Conservation (phyloP, 169 alveolate species). For the Plasmodium fragile region DNA sequence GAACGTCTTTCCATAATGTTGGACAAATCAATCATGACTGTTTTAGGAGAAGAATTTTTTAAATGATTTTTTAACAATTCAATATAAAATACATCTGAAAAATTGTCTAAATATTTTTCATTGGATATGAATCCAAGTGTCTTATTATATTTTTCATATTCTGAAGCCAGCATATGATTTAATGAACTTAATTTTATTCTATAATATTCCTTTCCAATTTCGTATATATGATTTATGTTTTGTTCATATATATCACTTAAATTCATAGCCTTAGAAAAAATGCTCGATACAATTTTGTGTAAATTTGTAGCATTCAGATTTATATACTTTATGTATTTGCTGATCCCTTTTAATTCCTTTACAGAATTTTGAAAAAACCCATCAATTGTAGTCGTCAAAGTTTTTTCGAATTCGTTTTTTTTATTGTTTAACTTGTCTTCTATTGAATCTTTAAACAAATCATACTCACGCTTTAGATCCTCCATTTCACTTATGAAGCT, state of each 20-base stretch:
- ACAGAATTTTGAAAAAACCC: slow-evolving; percentile 25
- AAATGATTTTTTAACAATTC: slow-evolving; percentile 57
- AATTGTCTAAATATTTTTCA: slow-evolving; percentile 61
- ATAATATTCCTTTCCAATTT: slow-evolving; percentile 56
- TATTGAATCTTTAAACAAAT: slow-evolving; percentile 18
- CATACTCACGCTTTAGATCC: slow-evolving; percentile 21
- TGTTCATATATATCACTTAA: slow-evolving; percentile 60
- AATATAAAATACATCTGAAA: slow-evolving; percentile 29
- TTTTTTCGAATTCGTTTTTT: slow-evolving; percentile 35
- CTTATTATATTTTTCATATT: slow-evolving; percentile 35
- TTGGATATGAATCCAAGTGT: slow-evolving; percentile 26
- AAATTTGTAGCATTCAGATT: slow-evolving; percentile 40
- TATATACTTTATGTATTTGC: slow-evolving; percentile 31
- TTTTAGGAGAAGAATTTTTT: slow-evolving; percentile 20
- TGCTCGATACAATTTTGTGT: slow-evolving; percentile 21
- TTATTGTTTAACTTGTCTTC: slow-evolving; percentile 30
- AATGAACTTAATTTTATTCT: slow-evolving; percentile 20
- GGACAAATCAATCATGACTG: slow-evolving; percentile 50
- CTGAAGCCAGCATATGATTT: slow-evolving; percentile 2
- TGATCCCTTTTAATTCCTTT: slow-evolving; percentile 51
- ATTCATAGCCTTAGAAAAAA: slow-evolving; percentile 47
- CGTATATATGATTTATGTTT: slow-evolving; percentile 28
- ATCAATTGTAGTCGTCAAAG: slow-evolving; percentile 4
- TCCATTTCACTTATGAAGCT: slow-evolving; percentile 47
- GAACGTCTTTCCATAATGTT: slow-evolving; percentile 14